Conservation (phyloP, 2,329 filamentous ascomycete species). For the Aspergillus terreus region DNA sequence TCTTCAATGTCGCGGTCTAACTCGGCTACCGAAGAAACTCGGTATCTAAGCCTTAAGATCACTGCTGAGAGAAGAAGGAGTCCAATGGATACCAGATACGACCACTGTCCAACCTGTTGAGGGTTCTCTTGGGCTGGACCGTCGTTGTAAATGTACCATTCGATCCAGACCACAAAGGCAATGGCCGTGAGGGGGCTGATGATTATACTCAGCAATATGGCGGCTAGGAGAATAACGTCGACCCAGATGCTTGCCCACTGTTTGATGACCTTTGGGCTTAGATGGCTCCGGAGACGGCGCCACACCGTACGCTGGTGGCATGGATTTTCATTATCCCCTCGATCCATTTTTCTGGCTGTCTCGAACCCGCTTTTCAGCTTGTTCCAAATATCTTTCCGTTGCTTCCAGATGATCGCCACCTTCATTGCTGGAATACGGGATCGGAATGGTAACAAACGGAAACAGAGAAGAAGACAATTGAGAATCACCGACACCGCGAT, state of each 20-base stretch:
- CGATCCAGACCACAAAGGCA: constrained; percentile 31
- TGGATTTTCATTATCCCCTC: not conserved
- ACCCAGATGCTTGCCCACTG: constrained; percentile 9
- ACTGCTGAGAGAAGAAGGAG: constrained; percentile 27
- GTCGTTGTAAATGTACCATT: constrained; percentile 28
- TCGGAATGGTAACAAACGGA: constrained; percentile 20
- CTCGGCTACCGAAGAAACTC: constrained; percentile 23
- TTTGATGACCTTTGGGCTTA: constrained; percentile 7
- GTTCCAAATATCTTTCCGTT: constrained; percentile 17
- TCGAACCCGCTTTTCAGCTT: constrained; percentile 16
- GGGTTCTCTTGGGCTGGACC: constrained; percentile 25
- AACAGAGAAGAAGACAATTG: constrained; percentile 21
- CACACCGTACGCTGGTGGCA: not conserved
- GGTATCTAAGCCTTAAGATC: constrained; percentile 24
- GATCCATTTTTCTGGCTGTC: not conserved
- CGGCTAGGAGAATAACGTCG: constrained; percentile 16
- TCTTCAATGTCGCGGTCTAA: constrained; percentile 26
- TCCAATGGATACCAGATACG: constrained; percentile 22
- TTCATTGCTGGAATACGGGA: constrained; percentile 24
- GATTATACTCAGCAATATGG: constrained; percentile 25
- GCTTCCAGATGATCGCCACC: constrained; percentile 21
- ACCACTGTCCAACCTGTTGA: constrained; percentile 32
- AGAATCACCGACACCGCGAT: constrained; percentile 22
- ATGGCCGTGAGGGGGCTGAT: constrained; percentile 27
- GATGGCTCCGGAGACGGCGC: not conserved